These are phyloP conservation scores for Phytophthora cryptogea DNA, from an alignment of 352 stramenopile species.

Conservation along the genomic window DNA sequence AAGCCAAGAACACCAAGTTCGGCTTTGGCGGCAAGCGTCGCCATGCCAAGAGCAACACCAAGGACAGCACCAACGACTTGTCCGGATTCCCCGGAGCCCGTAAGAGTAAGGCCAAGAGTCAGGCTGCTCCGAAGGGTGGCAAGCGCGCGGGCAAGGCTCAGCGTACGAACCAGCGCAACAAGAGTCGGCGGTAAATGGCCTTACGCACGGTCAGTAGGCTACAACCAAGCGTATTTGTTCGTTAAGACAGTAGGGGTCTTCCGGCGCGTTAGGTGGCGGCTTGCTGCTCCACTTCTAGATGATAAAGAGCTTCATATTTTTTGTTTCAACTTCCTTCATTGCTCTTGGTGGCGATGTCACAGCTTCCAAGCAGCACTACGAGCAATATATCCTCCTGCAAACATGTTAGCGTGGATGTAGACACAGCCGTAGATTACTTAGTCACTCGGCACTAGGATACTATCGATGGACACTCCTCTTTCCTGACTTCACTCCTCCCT, in stretches of 20 bases:
- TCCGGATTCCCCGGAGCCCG: constrained; percentile 62
- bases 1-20: constrained; percentile 83
- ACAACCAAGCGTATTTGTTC: constrained; percentile 10
- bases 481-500: constrained; percentile 7
- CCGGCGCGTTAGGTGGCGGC: constrained; percentile 6
- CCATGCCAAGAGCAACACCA: constrained; percentile 78
- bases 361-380: too few relatives aligned
- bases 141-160: constrained; percentile 68
- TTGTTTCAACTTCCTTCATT: constrained; percentile 6
- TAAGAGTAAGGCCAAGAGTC: constrained; percentile 48
- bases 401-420: neutral
- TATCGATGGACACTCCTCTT: constrained; percentile 18
- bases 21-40: constrained; percentile 84
- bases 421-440: constrained; percentile 16
- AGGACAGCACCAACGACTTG: constrained; percentile 82
- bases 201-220: constrained; percentile 6
- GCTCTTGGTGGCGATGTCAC: too few relatives aligned
- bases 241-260: constrained; percentile 19
- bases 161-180: constrained; percentile 54
- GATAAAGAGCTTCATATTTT: constrained; percentile 35
- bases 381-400: too few relatives aligned
- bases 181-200: constrained; percentile 46
- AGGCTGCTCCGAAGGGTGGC: constrained; percentile 43
- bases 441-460: constrained; percentile 15
- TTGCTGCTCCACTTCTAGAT: constrained; percentile 29